Base-by-base conservation (phyloP, 352 stramenopile species). In the Pythium aristosporum region DNA sequence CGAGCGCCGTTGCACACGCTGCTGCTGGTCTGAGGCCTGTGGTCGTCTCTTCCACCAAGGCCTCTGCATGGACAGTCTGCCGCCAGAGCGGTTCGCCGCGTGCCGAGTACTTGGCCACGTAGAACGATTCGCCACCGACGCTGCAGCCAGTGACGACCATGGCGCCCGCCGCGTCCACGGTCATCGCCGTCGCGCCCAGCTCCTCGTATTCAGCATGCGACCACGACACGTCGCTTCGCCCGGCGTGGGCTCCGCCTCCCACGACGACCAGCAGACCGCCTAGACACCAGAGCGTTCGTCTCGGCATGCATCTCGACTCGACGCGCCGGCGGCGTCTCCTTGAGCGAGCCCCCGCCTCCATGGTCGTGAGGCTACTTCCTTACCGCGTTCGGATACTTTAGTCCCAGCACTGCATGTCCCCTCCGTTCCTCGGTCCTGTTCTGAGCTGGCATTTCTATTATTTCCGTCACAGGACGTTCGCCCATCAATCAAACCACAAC, bases 131-230 rank as follows among this genome's bases (percentile, higher is more conserved):
- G 0, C 43, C 37, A 2, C 30, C 43, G 1, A 2, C 23, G 4
- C 13, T 42, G 46, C 60, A 72, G 23, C 60, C 60, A 5, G 59
- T 57, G 12, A 68, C 53, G 11, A 72, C 34, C 32, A 72, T 48
- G 42, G 55, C 34, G 10, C 60, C 59, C 1, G 20, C 55, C 3
- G 41, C 30, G 44, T 72, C 65, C 16, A 65, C 25, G 18, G 32
- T 44, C 57, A 65, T 62, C 34, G 64, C 51, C 10, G 41, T 52
- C 41, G 57, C 21, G 9, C 16, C 41, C 25, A 50, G 42, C 34
- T 56, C 49, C 21, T 57, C 60, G 34, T 41, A 28, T 55, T 15
- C 25, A 16, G 9, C 46, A 25, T 59, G 48, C 20, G 28, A 13
- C 66, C 60, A 68, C 18, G 65, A 48, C 39, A 67, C 39, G 2